Conservation (phyloP, 345 rosid species). For the Eucalyptus cloeziana region DNA sequence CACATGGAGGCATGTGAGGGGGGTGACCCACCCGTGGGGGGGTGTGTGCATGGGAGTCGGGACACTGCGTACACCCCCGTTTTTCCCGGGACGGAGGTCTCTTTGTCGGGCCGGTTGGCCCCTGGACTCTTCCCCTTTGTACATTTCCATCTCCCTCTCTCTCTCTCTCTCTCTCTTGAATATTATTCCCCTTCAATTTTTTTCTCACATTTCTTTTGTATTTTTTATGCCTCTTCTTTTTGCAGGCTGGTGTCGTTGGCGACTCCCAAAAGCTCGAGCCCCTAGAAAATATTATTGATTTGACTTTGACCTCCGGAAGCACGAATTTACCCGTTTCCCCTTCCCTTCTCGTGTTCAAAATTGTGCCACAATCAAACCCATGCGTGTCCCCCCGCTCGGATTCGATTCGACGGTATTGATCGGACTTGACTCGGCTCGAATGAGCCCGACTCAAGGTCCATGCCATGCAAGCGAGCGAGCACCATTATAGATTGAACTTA, state of each 20-base stretch:
- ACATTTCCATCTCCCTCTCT: not conserved
- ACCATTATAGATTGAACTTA: not conserved
- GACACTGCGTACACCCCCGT: conserved; percentile 44
- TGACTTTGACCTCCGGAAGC: not conserved
- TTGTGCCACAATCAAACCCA: not conserved
- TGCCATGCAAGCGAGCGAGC: not conserved
- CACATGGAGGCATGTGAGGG: conserved; percentile 71
- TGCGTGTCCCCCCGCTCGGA: not conserved
- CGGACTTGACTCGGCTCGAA: not conserved
- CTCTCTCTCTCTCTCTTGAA: not conserved
- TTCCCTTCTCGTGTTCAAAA: not conserved
- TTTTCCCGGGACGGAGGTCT: conserved; percentile 57
- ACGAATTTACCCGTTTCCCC: not conserved
- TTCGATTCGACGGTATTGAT: not conserved
- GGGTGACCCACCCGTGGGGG: conserved; percentile 27
- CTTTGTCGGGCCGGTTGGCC: conserved; percentile 27
- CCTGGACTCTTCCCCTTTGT: not conserved
- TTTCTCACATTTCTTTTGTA: accelerated
- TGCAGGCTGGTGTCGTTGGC: not conserved
- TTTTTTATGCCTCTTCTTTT: not conserved
- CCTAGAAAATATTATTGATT: not conserved
- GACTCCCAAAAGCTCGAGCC: not conserved
- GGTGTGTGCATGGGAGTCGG: conserved; percentile 6
- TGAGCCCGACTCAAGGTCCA: not conserved
- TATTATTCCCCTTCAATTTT: not conserved